Conservation (phyloP, 1,284 basidiomycete species). For the Fomitopsis betulina region DNA sequence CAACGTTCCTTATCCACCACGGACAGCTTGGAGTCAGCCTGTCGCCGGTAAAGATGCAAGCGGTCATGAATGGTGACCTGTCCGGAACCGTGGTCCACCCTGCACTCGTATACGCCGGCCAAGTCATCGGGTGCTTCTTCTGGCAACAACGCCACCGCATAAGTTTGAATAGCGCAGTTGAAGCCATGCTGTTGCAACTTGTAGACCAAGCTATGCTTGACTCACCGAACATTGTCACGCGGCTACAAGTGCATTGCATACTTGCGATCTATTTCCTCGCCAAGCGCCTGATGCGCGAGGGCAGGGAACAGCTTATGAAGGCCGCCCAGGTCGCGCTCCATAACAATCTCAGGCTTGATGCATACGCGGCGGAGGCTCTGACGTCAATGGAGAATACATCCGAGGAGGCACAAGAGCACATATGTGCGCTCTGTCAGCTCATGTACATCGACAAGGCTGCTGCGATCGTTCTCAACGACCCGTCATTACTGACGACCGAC, state of each 20-base stretch:
- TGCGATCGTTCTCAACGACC: constrained; percentile 17
- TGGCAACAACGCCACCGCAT: constrained; percentile 21
- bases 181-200: constrained; percentile 15
- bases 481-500: constrained; percentile 11
- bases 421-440: constrained; percentile 21
- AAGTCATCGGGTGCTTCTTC: constrained; percentile 21
- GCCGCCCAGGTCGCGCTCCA: constrained; percentile 14
- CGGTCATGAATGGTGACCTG: constrained; percentile 20
- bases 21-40: constrained; percentile 19
- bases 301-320: constrained; percentile 17
- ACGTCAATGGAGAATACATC: constrained; percentile 12
- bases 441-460: constrained; percentile 23
- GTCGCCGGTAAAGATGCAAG: constrained; percentile 19
- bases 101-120: constrained; percentile 20
- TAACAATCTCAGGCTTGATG: constrained; percentile 9
- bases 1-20: constrained; percentile 19
- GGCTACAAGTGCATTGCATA: constrained; percentile 19
- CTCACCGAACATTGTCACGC: constrained; percentile 15
- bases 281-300: constrained; percentile 19
- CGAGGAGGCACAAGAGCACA: constrained; percentile 17
- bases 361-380: constrained; percentile 7
- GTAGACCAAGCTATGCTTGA: constrained; percentile 13
- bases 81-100: constrained; percentile 21
- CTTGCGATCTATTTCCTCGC: constrained; percentile 21
- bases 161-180: constrained; percentile 8